Conservation (phyloP, 805 yeast species). For the Myxozyma sirexii region DNA sequence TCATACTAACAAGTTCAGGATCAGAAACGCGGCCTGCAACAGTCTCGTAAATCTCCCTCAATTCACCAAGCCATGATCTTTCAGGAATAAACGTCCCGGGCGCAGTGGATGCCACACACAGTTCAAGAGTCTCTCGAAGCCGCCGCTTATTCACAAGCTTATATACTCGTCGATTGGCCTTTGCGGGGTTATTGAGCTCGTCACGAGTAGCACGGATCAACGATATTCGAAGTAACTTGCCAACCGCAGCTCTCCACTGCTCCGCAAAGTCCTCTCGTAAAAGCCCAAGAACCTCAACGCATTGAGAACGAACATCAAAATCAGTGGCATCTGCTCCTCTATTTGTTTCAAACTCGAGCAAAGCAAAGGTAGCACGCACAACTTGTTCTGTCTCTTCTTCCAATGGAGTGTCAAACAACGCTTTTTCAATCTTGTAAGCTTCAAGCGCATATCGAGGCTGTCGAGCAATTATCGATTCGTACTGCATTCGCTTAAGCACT, state of each 20-base stretch:
- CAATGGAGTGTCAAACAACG: background rate
- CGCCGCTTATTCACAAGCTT: background rate
- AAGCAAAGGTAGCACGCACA: background rate
- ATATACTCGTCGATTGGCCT: background rate
- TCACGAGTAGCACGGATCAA: background rate
- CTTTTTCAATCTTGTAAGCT: background rate
- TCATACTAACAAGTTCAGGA: background rate
- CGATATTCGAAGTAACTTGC: background rate
- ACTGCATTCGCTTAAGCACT: background rate
- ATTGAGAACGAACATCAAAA: background rate
- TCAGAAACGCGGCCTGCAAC: background rate
- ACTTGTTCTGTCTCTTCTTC: background rate
- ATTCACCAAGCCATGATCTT: background rate
- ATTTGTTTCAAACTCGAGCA: constrained; percentile 5
- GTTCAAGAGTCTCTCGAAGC: background rate
- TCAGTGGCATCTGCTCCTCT: background rate
- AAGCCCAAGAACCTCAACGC: background rate
- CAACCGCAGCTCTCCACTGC: background rate
- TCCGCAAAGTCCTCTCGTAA: background rate
- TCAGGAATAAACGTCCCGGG: background rate
- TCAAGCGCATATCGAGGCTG: background rate
- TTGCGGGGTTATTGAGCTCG: background rate
- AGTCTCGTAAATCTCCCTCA: background rate
- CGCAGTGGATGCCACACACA: background rate
- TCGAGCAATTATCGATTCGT: background rate